A percentile compares a stretch with the other conserved stretches of the same genome.
These are phyloP conservation scores for Fusarium setosum DNA, from an alignment of 2,329 filamentous ascomycete species.

Conservation along the genomic window DNA sequence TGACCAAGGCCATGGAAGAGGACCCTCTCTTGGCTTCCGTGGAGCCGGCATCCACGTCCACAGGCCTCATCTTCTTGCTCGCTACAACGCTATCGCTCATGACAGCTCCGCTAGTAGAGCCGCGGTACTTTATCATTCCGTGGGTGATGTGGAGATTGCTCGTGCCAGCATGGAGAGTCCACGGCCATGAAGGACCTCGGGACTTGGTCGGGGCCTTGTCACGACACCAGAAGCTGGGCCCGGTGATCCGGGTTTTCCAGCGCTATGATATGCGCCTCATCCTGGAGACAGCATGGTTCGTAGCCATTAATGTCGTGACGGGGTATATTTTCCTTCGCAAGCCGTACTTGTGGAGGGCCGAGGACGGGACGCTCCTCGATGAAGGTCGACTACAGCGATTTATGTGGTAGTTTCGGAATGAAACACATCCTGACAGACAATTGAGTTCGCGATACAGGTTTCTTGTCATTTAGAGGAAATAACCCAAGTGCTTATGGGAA, in stretches of 20 bases:
- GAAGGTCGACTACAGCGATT: constrained; percentile 76
- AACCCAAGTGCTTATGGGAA: constrained; percentile 15
- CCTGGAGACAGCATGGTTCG: constrained; percentile 76
- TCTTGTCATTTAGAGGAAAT: constrained; percentile 28
- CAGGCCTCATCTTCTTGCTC: constrained; percentile 68
- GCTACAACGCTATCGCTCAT: constrained; percentile 83
- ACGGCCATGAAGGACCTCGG: constrained; percentile 24
- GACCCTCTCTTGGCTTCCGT: constrained; percentile 44
- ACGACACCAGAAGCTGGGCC: neutral
- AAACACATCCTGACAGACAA: neutral
- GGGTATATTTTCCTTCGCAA: constrained; percentile 77
- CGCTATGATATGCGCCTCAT: constrained; percentile 60
- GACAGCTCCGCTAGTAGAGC: constrained; percentile 92
- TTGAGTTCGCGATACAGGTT: constrained; percentile 23
- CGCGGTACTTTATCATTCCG: constrained; percentile 93
- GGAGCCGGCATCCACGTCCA: constrained; percentile 58
- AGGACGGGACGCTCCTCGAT: constrained; percentile 64
- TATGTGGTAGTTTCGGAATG: constrained; percentile 72
- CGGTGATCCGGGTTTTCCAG: constrained; percentile 14
- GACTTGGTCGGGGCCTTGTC: constrained; percentile 3
- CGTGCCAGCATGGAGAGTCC: constrained; percentile 65
- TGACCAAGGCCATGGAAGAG: constrained; percentile 32
- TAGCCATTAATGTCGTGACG: constrained; percentile 72
- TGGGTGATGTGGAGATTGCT: constrained; percentile 94
- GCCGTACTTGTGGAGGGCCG: constrained; percentile 74